A percentile compares a stretch with the other conserved stretches of the same genome.
phyloP scores from a whole-genome alignment of 2,329 filamentous ascomycete species.

The Neocatenulostroma microsporum region DNA sequence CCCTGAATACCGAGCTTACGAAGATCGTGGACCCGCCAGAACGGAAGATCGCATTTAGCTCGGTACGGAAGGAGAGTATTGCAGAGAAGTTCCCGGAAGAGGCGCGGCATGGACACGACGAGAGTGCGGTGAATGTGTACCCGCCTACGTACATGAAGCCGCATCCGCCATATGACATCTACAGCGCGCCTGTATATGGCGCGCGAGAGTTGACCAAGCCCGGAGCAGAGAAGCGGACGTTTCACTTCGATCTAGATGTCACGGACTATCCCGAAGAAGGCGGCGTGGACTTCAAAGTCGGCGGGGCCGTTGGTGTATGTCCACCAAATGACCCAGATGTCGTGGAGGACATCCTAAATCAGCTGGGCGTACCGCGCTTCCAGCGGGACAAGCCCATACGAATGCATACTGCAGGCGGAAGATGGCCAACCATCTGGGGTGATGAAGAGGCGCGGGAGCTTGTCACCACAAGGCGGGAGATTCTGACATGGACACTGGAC shows the following conservation, averaged over 20 bases:
- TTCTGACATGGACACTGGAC: conserved; percentile 94
- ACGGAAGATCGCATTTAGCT: conserved; percentile 55
- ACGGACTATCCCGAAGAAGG: conserved; percentile 84
- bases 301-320: conserved; percentile 87
- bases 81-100: conserved; percentile 52
- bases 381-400: conserved; percentile 76
- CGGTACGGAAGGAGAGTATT: conserved; percentile 24
- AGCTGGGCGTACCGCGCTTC: conserved; percentile 71
- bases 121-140: conserved; percentile 45
- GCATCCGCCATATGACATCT: conserved; percentile 87
- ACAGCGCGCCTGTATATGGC: conserved; percentile 76
- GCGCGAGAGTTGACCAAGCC: conserved; percentile 77
- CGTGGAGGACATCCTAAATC: conserved; percentile 78
- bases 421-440: conserved; percentile 98
- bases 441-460: conserved; percentile 77
- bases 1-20: conserved; percentile 60
- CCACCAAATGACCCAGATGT: conserved; percentile 71
- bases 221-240: conserved; percentile 92
- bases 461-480: conserved; percentile 79
- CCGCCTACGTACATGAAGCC: conserved; percentile 89
- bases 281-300: conserved; percentile 89
- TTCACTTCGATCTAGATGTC: conserved; percentile 94
- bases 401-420: conserved; percentile 68
- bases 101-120: conserved; percentile 34
- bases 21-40: conserved; percentile 65